A percentile compares a stretch with the other conserved stretches of the same genome.
Conservation (phyloP, 805 yeast species). For the Yarrowia divulgata region DNA sequence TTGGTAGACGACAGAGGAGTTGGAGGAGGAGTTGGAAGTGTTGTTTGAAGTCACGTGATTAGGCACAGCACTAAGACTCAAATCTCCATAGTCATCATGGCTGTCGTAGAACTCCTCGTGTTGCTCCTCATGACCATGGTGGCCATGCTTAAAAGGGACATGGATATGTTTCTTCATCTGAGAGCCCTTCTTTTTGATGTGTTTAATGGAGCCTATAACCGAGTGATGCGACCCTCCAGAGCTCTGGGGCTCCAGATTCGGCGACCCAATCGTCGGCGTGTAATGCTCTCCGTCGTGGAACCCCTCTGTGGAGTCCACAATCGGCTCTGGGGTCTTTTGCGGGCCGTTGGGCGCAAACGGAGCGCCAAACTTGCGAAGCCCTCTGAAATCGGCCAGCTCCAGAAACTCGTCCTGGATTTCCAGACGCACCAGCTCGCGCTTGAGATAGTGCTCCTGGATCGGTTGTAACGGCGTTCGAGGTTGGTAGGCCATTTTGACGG, state of each 20-base stretch:
- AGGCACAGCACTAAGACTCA: not conserved
- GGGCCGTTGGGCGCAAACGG: conserved; percentile 60
- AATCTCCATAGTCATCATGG: conserved; percentile 6
- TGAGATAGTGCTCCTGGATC: conserved; percentile 84
- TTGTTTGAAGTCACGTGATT: not conserved
- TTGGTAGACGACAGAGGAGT: conserved; percentile 45
- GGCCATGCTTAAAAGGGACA: not conserved
- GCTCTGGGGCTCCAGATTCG: conserved; percentile 24
- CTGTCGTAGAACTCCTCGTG: not conserved
- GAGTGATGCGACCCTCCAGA: conserved; percentile 7
- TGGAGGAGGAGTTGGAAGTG: too few relatives aligned
- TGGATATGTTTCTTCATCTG: conserved; percentile 25
- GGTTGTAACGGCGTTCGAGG: conserved; percentile 7
- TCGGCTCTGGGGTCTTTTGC: not conserved
- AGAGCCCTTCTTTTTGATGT: not conserved
- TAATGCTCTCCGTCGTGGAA: conserved; percentile 16
- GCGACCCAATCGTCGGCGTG: conserved; percentile 20
- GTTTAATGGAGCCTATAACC: conserved; percentile 8
- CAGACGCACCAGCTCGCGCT: conserved; percentile 74
- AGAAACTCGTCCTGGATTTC: conserved; percentile 70
- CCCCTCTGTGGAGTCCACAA: not conserved
- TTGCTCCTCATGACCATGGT: not conserved
- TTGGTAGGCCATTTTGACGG: not conserved
- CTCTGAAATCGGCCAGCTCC: conserved; percentile 63
- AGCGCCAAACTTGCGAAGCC: conserved; percentile 73